Percentiles rank a stretch among this genome's conserved stretches.
These are phyloP conservation scores for Salvia miltiorrhiza DNA, from an alignment of 257 asterid genomes.

Conservation along the genomic window DNA sequence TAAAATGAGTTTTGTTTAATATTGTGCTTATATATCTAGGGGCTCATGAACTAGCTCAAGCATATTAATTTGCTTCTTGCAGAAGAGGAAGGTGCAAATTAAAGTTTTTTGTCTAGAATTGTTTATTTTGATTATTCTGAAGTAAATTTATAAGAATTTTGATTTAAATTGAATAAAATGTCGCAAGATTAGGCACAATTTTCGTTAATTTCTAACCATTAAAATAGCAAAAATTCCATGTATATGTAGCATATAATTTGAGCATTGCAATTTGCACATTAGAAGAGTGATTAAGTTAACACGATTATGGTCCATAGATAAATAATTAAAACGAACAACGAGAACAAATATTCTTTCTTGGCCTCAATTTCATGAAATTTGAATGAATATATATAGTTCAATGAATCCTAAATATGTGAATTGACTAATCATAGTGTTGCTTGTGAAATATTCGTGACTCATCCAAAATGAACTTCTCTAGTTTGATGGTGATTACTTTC, in stretches of 20 bases:
- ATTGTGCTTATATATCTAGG: too few relatives aligned
- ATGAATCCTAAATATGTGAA: slow-evolving; percentile 21
- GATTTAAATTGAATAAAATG: too few relatives aligned
- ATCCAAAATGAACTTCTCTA: slow-evolving; percentile 13
- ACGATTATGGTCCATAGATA: slow-evolving; percentile 37
- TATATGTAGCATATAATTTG: too few relatives aligned
- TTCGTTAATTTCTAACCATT: not conserved
- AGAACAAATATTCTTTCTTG: slow-evolving; percentile 27
- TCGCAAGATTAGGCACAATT: not conserved
- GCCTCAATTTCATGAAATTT: slow-evolving; percentile 5
- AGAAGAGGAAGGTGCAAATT: too few relatives aligned
- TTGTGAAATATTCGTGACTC: slow-evolving; percentile 32
- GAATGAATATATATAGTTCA: slow-evolving; percentile 10
- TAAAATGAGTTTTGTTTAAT: too few relatives aligned
- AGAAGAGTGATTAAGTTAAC: not conserved
- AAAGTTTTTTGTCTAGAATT: too few relatives aligned
- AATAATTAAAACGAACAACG: too few relatives aligned
- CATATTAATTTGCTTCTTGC: too few relatives aligned
- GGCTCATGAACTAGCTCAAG: too few relatives aligned
- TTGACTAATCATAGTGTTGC: slow-evolving; percentile 23
- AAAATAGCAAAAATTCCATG: not conserved
- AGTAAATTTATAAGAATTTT: too few relatives aligned
- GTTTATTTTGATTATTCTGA: too few relatives aligned
- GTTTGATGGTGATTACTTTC: not conserved
- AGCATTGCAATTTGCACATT: not conserved